Base-by-base conservation (phyloP, 148 eudicot genomes). In the Polygonum maritimum region DNA sequence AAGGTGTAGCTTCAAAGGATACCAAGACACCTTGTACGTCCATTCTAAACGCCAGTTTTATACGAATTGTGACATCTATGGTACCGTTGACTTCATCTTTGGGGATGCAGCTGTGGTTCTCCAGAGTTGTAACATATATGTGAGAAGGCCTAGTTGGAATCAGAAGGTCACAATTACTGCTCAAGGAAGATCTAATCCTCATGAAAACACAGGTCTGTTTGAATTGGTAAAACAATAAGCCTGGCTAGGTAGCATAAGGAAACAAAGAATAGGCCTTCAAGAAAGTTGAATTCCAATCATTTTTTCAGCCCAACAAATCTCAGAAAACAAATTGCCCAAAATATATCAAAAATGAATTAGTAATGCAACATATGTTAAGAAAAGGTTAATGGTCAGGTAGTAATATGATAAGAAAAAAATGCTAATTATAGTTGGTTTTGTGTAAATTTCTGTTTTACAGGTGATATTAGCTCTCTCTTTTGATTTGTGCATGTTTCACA, bases 11-110 rank as follows among this genome's bases (percentile, higher is more conserved):
- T 81, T 84, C 76, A 69, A 67, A 12, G 87, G 86, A 19, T 84
- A 84, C 77, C 87, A 84, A 71, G 84, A 84, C 79, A 84, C 87
- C 1, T 76, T 84, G 10, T 84, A 84, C 45, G 82, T 75, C 45
- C 41, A 84, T 57, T 79, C 84, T 2, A 77, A 74, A n/a, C 82
- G 87, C 5, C 87, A 84, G 71, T 84, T 84, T 63, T 84, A 74
- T 40, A 78, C 70, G 48, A 52, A 84, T 0, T 84, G 87, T 38
- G 77, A 84, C 41, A 81, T 84, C 11, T 84, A 81, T 31, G 87
- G 87, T 4, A 84, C 84, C 0, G 54, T 84, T 1, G 87, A 84
- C 48, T 81, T 84, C 19, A 84, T 84, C 10, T 84, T 81, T 55
- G 84, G 84, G 9, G 76, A 84, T 21, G 84, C 84, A 1, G 71